A percentile compares a stretch with the other conserved stretches of the same genome.
Conservation (phyloP, 1,139 yeast species). For the Candida tetrigidarum region DNA sequence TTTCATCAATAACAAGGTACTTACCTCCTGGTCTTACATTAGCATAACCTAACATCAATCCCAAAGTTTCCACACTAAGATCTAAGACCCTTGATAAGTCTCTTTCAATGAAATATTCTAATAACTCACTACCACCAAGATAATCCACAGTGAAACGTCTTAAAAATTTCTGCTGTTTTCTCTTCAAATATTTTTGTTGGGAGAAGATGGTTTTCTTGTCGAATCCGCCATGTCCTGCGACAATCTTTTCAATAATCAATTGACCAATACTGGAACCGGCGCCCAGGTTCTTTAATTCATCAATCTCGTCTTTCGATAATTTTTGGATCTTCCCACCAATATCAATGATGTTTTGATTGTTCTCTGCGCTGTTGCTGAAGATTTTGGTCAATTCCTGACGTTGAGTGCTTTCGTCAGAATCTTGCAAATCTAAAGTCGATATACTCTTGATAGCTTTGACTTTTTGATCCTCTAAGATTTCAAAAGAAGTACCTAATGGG, state of each 20-base stretch:
- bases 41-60: slow-evolving; percentile 73
- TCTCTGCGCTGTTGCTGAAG: slow-evolving; percentile 54
- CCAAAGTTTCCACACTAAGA: slow-evolving; percentile 82
- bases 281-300: slow-evolving; percentile 70
- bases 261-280: slow-evolving; percentile 72
- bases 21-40: slow-evolving; percentile 90
- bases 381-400: slow-evolving; percentile 44
- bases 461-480: slow-evolving; percentile 63
- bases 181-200: slow-evolving; percentile 86
- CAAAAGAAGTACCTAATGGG: slow-evolving; percentile 90
- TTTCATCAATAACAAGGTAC: slow-evolving; percentile 87
- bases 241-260: slow-evolving; percentile 78
- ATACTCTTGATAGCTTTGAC: slow-evolving; percentile 53
- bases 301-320: slow-evolving; percentile 76
- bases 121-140: slow-evolving; percentile 73
- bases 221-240: slow-evolving; percentile 83
- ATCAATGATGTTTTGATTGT: slow-evolving; percentile 73
- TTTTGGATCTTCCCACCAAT: slow-evolving; percentile 78
- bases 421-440: slow-evolving; percentile 32
- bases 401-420: slow-evolving; percentile 25
- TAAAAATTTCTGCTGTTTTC: slow-evolving; percentile 91
- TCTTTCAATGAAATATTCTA: slow-evolving; percentile 73
- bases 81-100: slow-evolving; percentile 79
- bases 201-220: slow-evolving; percentile 88
- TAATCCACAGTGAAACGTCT: slow-evolving; percentile 84